Conservation (phyloP, 805 yeast genomes). For the Sugiyamaella mastotermitis region DNA sequence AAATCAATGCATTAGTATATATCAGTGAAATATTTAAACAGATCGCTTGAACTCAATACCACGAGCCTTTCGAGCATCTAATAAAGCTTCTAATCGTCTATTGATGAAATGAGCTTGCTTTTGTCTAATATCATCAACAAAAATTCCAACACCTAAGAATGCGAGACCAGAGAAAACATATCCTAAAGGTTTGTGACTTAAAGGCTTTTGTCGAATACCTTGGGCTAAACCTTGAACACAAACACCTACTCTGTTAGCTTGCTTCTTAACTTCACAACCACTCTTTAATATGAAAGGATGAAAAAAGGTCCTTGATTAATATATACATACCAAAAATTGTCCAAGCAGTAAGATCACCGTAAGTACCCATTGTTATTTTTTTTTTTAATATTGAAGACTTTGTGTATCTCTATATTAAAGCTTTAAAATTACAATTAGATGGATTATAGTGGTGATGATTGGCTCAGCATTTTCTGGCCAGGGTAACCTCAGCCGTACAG, state of each 20-base stretch:
- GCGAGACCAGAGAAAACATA: conserved; percentile 27
- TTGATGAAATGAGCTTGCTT: conserved; percentile 26
- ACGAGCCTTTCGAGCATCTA: conserved; percentile 25
- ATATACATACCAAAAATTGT: conserved; percentile 12
- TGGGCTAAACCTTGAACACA: conserved; percentile 26
- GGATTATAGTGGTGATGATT: too few relatives aligned
- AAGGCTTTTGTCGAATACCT: conserved; percentile 31
- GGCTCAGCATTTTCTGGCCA: too few relatives aligned
- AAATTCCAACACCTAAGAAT: conserved; percentile 30
- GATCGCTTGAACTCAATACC: conserved; percentile 22
- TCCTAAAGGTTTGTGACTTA: conserved; percentile 30
- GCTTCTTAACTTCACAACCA: background rate
- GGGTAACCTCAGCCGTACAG: too few relatives aligned
- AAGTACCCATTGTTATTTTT: conserved; percentile 13
- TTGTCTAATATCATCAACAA: conserved; percentile 25
- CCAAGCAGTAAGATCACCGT: conserved; percentile 15
- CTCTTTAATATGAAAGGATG: background rate
- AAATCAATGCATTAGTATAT: too few relatives aligned
- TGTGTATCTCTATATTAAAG: too few relatives aligned
- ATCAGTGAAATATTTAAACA: conserved; percentile 1
- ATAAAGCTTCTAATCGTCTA: conserved; percentile 22
- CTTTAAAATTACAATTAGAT: too few relatives aligned
- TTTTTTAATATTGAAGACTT: too few relatives aligned
- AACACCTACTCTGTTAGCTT: conserved; percentile 15
- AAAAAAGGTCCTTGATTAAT: background rate